These are phyloP conservation scores for Pilobolus umbonatus DNA, from an alignment of 192 early-diverging fungal species.

Conservation along the genomic window DNA sequence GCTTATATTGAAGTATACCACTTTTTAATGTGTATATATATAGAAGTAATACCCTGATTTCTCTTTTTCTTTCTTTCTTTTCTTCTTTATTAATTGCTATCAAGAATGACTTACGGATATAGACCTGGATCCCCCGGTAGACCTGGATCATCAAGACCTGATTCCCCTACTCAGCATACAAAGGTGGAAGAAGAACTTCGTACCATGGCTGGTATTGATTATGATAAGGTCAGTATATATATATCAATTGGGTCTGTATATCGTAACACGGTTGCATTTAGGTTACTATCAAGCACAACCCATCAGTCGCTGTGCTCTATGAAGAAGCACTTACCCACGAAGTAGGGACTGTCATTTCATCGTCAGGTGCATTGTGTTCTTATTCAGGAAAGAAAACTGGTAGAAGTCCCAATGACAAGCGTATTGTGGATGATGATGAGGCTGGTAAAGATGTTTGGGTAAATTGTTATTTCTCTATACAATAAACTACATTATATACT, in stretches of 20 bases:
- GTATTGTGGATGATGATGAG: slow-evolving; percentile 88
- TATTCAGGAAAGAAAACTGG: slow-evolving; percentile 90
- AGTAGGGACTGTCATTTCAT: slow-evolving; percentile 81
- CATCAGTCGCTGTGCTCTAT: slow-evolving; percentile 83
- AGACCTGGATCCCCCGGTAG: slow-evolving; percentile 23
- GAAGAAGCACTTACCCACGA: slow-evolving; percentile 87
- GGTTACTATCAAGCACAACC: slow-evolving; percentile 77
- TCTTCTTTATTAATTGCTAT: not conserved
- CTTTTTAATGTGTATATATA: too few relatives aligned
- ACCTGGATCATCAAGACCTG: slow-evolving; percentile 25
- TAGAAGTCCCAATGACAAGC: slow-evolving; percentile 92
- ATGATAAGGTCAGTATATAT: slow-evolving; percentile 45
- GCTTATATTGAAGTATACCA: too few relatives aligned
- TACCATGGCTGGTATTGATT: slow-evolving; percentile 73
- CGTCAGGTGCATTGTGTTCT: slow-evolving; percentile 85
- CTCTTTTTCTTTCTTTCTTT: not conserved
- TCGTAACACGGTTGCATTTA: not conserved
- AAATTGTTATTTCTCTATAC: not conserved
- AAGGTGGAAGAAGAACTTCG: slow-evolving; percentile 63
- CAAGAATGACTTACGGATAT: slow-evolving; percentile 8
- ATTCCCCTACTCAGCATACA: slow-evolving; percentile 29
- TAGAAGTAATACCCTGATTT: not conserved
- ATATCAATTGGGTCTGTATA: not conserved
- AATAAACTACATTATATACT: not conserved
- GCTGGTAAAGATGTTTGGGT: slow-evolving; percentile 84